Conservation (phyloP, 441 rosid species). For the Bocquillonia castaneifolia region DNA sequence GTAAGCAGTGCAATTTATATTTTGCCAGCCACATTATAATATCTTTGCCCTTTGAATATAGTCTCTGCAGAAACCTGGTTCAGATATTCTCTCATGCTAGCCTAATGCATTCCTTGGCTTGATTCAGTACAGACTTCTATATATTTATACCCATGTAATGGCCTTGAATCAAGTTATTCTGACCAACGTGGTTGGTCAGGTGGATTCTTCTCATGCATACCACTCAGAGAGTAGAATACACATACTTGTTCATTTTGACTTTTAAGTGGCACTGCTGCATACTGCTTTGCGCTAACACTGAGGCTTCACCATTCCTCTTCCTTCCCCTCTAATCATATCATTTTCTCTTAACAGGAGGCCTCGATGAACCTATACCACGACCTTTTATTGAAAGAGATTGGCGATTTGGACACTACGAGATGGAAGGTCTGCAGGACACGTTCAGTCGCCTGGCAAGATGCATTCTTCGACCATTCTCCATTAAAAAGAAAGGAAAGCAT, state of each 20-base stretch:
- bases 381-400: conserved; percentile 64
- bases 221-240: neutral
- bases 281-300: no score
- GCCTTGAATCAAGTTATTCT: neutral
- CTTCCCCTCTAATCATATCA: neutral
- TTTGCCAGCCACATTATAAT: neutral
- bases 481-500: conserved; percentile 37
- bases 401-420: conserved; percentile 94
- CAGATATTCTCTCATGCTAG: neutral
- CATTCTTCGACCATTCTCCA: conserved; percentile 43
- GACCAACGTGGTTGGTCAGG: neutral
- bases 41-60: neutral
- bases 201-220: neutral
- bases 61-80: neutral
- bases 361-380: conserved; percentile 67
- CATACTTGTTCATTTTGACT: neutral
- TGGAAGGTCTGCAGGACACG: conserved; percentile 96
- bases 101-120: neutral
- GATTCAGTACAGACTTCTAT: neutral
- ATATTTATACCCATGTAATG: neutral
- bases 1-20: conserved; percentile 33
- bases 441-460: conserved; percentile 53
- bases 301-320: no score
- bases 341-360: conserved; percentile 57
- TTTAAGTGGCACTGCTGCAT: neutral